Percentiles rank a stretch among this genome's conserved stretches.
Conservation (phyloP, 805 yeast genomes). For the Suhomyces vadensis region DNA sequence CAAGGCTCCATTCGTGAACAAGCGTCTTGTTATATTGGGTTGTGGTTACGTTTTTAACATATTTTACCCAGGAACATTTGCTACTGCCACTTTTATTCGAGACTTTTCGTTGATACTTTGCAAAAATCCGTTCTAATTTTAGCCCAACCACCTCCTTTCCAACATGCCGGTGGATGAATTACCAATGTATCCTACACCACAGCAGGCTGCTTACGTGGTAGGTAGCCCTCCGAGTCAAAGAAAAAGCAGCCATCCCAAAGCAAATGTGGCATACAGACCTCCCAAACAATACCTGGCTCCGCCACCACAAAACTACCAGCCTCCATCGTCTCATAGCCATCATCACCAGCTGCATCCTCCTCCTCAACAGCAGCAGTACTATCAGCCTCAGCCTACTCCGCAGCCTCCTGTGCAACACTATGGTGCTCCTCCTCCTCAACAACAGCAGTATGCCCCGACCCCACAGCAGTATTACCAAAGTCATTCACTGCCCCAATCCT, state of each 20-base stretch:
- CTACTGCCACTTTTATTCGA: no score
- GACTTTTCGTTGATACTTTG: no score
- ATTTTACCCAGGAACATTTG: no score
- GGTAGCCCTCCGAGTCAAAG: conserved; percentile 14
- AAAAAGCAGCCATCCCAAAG: conserved; percentile 8
- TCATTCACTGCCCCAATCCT: conserved; percentile 14
- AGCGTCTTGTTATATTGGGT: no score
- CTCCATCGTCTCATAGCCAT: conserved; percentile 14
- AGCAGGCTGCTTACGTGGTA: conserved; percentile 39
- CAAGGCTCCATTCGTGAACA: neutral
- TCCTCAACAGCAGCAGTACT: conserved; percentile 10
- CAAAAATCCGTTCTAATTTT: no score
- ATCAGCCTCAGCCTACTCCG: conserved; percentile 11
- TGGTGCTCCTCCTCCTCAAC: conserved; percentile 20
- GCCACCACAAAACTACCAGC: conserved; percentile 12
- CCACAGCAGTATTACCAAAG: conserved; percentile 14
- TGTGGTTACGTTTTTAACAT: no score
- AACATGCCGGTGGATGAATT: conserved; percentile 38
- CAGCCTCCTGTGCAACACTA: conserved; percentile 13
- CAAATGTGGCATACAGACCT: conserved; percentile 10
- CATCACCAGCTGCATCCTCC: conserved; percentile 10
- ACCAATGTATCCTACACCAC: conserved; percentile 49
- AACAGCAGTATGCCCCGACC: conserved; percentile 13
- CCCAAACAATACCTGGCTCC: conserved; percentile 12
- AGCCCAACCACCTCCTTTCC: neutral